Percentiles rank a stretch among this genome's conserved stretches.
Conservation (phyloP, 192 early-diverging fungal species). For the Backusella australiensis region DNA sequence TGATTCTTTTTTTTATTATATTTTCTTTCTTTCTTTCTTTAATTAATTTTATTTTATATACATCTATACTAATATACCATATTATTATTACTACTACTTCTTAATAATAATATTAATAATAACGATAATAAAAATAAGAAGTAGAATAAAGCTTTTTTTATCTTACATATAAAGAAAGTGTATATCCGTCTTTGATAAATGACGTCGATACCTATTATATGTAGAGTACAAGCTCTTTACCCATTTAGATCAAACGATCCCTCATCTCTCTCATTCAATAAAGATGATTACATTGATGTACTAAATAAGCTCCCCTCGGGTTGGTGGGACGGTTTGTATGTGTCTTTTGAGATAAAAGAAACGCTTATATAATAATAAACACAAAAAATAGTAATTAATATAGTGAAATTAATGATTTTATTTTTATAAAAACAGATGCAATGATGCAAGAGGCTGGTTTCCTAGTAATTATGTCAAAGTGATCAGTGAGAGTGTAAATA, state of each 20-base stretch:
- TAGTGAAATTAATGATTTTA: not conserved
- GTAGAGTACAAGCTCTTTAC: constrained; percentile 72
- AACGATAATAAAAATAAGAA: not conserved
- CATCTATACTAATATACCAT: not conserved
- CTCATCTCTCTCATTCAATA: constrained; percentile 78
- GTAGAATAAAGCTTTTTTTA: not conserved
- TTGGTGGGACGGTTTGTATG: constrained; percentile 94
- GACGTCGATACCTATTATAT: constrained; percentile 20
- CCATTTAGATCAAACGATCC: constrained; percentile 81
- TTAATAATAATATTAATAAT: not conserved
- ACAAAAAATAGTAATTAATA: not conserved
- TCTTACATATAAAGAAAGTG: not conserved
- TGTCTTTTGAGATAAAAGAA: not conserved
- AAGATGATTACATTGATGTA: constrained; percentile 89
- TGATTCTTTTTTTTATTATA: not conserved
- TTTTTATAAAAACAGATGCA: constrained; percentile 36
- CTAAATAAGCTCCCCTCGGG: constrained; percentile 86
- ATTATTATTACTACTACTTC: not conserved
- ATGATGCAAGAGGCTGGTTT: constrained; percentile 82
- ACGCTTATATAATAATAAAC: not conserved
- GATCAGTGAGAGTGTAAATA: constrained; percentile 18
- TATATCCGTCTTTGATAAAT: not conserved
- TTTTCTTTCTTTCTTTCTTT: not conserved
- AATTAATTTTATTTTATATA: not conserved
- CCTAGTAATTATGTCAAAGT: constrained; percentile 81